Evolutionary conservation across 208 protist species (phyloP), one percentile per base, ranked within the genome.

Genomic region (Wallacemonas collosoma): DNA sequence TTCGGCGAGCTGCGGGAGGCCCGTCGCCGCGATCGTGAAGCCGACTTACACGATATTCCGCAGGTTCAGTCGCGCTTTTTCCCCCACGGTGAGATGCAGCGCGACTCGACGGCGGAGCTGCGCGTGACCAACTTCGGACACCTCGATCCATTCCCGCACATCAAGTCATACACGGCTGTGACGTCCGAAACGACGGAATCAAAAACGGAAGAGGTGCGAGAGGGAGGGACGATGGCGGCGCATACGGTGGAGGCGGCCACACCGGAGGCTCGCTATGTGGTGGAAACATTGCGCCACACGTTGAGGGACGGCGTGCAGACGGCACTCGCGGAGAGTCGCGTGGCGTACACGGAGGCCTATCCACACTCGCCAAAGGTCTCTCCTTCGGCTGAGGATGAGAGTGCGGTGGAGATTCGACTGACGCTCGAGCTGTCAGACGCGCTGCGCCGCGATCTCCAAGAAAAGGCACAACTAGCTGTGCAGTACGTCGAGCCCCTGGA

Each of bases 401-500:
- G 75, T 7, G 70, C 65, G 6, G 80, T 79, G 41, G 77, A 84
- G 17, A 57, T 91, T 39, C 78, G 82, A 48, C 61, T 95, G 35
- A 61, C 58, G 17, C 51, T 95, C 35, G 63, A 76, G 60, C 68
- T 95, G 17, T 87, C 81, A 1, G 75, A 82, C 15, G 68, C 36
- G n/a, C 75, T 95, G n/a, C 66, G 76, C 47, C 58, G 75, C 1
- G 87, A 93, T 26, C 40, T 95, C 11, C 68, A 83, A 38, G 80
- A 79, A 47, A 93, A 93, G 81, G 88, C 86, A 17, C 86, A 90
- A 65, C 77, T 95, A 6, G 76, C 77, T 45, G 82, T 80, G 5
- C 83, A 93, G 72, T 95, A 94, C 65, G 87, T 93, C 15, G 35
- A 74, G 15, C 69, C 83, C 0, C 68, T 95, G 43, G 86, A 91